Base-by-base conservation (phyloP, 192 early-diverging fungal genomes). In the Podila verticillata region DNA sequence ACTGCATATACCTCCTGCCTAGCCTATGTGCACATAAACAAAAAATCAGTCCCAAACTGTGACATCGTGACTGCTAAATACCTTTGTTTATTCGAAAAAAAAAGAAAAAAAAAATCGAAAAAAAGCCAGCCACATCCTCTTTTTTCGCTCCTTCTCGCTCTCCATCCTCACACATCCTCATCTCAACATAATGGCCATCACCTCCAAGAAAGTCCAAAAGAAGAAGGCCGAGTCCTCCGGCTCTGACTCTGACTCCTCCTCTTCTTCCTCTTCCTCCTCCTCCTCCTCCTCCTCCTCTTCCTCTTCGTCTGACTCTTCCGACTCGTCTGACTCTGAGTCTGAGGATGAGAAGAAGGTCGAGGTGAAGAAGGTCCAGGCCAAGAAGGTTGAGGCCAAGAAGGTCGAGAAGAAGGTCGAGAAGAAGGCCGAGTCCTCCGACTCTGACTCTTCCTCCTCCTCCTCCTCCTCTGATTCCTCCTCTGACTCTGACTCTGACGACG, bases 191-290 rank as follows among this genome's bases (percentile, higher is more conserved):
- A 47, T 63, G 65, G 64, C 20, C 34, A 74, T 74, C 58, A 58
- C 63, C 72, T 59, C 54, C 67, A 87, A 84, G 70, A 90, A 90
- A 83, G 87, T 75, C 58, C 60, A 73, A 70, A 87, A 87, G 68
- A 85, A 89, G 71, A 83, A 86, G 65, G 87, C 68, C 22, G 85
- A 68, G 51, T 83, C 78, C 32, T 85, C 77, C 15, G 60, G 36
- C 60, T 74, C 63, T 49, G 64, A 48, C 60, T 84, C 81, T 61
- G 65, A 65, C 48, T 68, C 74, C 30, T 48, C 83, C 28, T 72
- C 74, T 48, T 81, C 82, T 26, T 62, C 58, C 57, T 85, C 83
- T 20, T 78, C 79, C 56, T 85, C 82, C 19, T 85, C 75, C 48
- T 78, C 68, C 35, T 65, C 56, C 63, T 82, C 75, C 48, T 74